A percentile compares a stretch with the other conserved stretches of the same genome.
phyloP scores from a whole-genome alignment of 305 asterid species.

The Solanum hybrid region DNA sequence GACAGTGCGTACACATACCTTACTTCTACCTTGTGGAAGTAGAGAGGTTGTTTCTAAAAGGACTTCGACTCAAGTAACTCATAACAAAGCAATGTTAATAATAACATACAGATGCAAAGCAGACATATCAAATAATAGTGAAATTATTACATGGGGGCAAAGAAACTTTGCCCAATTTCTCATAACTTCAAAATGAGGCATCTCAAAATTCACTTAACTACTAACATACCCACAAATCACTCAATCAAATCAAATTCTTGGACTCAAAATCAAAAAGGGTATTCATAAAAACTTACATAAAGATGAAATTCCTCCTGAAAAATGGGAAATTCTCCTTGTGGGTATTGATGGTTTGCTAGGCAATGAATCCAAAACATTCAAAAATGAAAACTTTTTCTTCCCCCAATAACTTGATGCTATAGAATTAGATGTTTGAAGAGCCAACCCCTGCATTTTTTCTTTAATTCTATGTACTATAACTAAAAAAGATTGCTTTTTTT shows the following conservation, averaged over 20 bases:
- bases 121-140: neutral
- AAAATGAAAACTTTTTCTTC: conserved; percentile 10
- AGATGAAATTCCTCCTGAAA: conserved; percentile 6
- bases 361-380: conserved; percentile 7
- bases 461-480: neutral
- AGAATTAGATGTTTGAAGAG: conserved; percentile 18
- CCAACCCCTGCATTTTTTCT: conserved; percentile 25
- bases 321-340: neutral
- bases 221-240: neutral
- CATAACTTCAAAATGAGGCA: neutral
- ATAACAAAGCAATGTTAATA: neutral
- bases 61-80: neutral
- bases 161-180: no score
- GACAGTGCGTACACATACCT: neutral
- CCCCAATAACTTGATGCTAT: conserved; percentile 14
- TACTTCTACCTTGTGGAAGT: neutral
- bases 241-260: neutral
- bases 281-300: conserved; percentile 16
- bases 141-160: neutral
- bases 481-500: neutral
- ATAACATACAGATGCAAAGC: neutral
- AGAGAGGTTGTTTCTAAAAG: neutral
- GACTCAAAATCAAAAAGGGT: neutral
- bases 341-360: conserved; percentile 13
- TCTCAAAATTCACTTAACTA: neutral